Conservation (phyloP, 2,329 filamentous ascomycete species). For the Cadophora sp. region DNA sequence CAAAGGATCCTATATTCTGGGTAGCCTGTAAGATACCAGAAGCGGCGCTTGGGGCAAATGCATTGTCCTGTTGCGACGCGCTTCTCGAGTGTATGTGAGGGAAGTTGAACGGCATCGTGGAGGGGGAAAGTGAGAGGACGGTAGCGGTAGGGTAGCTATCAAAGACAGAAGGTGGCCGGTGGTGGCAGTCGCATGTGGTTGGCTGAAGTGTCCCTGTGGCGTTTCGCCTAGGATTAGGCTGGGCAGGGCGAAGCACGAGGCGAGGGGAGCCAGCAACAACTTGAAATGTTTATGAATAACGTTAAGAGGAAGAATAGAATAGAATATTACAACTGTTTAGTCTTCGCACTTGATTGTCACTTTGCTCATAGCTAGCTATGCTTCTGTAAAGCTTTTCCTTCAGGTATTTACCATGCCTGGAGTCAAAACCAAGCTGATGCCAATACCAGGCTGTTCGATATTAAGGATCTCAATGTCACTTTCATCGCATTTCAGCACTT, state of each 20-base stretch:
- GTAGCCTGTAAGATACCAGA: conserved; percentile 25
- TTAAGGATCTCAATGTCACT: not conserved
- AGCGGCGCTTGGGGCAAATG: conserved; percentile 14
- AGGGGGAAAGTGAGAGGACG: not conserved
- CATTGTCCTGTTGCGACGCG: conserved; percentile 22
- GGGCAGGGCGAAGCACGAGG: not conserved
- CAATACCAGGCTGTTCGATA: not conserved
- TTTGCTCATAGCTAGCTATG: not conserved
- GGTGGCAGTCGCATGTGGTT: conserved; percentile 6
- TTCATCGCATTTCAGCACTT: not conserved
- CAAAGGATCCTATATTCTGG: conserved; percentile 27
- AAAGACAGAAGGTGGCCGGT: conserved; percentile 9
- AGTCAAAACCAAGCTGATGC: not conserved
- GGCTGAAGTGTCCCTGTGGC: conserved; percentile 5
- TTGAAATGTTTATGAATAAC: not conserved
- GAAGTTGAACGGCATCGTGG: conserved; percentile 19
- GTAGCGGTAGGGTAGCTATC: conserved; percentile 6
- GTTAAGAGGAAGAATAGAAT: not conserved
- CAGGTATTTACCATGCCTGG: too few species aligned
- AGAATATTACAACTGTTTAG: not conserved
- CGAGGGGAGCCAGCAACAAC: not conserved
- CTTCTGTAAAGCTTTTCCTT: not conserved
- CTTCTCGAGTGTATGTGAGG: conserved; percentile 12
- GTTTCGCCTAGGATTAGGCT: not conserved
- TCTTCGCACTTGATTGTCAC: not conserved